Evolutionary conservation across 2,329 filamentous ascomycete genomes (phyloP), one percentile per base, ranked within the genome.

Genomic region (Emmonsiellopsis sp.): DNA sequence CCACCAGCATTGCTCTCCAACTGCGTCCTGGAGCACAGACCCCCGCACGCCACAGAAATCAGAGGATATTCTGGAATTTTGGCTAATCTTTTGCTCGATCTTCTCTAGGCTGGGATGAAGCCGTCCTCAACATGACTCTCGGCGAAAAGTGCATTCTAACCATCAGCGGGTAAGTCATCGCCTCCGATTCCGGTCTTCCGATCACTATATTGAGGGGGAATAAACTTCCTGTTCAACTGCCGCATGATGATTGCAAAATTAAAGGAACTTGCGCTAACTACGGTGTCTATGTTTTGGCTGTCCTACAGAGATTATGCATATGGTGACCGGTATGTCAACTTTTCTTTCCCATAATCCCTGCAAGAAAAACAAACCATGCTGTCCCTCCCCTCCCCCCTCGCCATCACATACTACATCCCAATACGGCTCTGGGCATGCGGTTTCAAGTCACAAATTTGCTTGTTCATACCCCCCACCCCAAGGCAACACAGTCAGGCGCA

Each of bases 81-180:
- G 43, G 37, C 47, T 53, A 15, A 50, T 42, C 35, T 13, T 41
- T 52, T 42, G 13, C 40, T 52, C 42, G 65, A 40, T 63, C 65
- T 48, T 61, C 57, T 45, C 34, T 60, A 90, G 87, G 83, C 62
- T 94, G 82, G 89, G 90, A 89, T 66, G 84, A 95, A 73, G 91
- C 86, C 61, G 90, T 97, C 51, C 74, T 77, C 49, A 77, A 82
- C 67, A 96, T 98, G 92, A 85, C 85, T 68, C 77, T 95, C 55
- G 91, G 92, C 69, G 92, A 97, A 80, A 92, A 88, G 77, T 85
- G 89, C 52, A 87, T 82, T 50, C 79, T 98, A 59, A 86, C 84
- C 61, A 96, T 97, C 67, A 80, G 84, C 58, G 78, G 80, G 86
- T 90, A 79, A 70, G 80, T 55, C 11, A 35, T 7, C 15, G 7